Evolutionary conservation across 192 early-diverging fungal genomes (phyloP).

Genomic region (Coemansia interrupta): DNA sequence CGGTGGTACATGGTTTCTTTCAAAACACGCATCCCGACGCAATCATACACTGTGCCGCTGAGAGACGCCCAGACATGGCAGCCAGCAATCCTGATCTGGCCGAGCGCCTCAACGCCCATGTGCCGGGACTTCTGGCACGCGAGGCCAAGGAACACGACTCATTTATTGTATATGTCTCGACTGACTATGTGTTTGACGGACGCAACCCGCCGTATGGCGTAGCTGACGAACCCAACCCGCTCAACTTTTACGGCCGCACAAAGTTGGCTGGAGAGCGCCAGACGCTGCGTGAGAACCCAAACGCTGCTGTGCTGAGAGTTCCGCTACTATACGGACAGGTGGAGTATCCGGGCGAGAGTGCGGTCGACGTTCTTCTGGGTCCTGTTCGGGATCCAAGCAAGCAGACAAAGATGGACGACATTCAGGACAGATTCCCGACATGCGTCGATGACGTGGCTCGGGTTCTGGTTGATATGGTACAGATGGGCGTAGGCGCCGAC

Average conservation of each 20-base stretch:
- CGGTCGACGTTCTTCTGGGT: constrained; percentile 71
- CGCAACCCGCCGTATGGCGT: constrained; percentile 74
- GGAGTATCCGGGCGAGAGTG: constrained; percentile 68
- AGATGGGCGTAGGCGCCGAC: constrained; percentile 24
- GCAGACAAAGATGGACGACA: constrained; percentile 65
- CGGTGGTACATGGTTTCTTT: constrained; percentile 56
- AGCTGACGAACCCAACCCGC: constrained; percentile 64
- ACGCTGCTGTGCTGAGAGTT: constrained; percentile 69
- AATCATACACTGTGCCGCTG: constrained; percentile 84
- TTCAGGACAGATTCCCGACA: constrained; percentile 74
- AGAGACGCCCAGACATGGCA: constrained; percentile 79
- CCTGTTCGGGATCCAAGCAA: constrained; percentile 35
- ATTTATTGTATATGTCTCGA: constrained; percentile 77
- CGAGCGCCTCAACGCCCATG: constrained; percentile 65
- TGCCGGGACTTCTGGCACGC: constrained; percentile 57
- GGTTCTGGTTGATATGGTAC: constrained; percentile 61
- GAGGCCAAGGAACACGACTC: constrained; percentile 52
- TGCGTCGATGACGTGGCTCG: constrained; percentile 72
- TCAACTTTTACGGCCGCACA: constrained; percentile 81
- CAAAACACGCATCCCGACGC: constrained; percentile 54
- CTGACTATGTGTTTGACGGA: constrained; percentile 94
- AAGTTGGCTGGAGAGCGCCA: constrained; percentile 74
- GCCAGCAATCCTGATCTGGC: constrained; percentile 60
- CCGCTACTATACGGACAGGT: constrained; percentile 74
- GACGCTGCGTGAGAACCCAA: constrained; percentile 53